Evolutionary conservation across 352 stramenopile species (phyloP).

Genomic region (Plasmopara halstedii): DNA sequence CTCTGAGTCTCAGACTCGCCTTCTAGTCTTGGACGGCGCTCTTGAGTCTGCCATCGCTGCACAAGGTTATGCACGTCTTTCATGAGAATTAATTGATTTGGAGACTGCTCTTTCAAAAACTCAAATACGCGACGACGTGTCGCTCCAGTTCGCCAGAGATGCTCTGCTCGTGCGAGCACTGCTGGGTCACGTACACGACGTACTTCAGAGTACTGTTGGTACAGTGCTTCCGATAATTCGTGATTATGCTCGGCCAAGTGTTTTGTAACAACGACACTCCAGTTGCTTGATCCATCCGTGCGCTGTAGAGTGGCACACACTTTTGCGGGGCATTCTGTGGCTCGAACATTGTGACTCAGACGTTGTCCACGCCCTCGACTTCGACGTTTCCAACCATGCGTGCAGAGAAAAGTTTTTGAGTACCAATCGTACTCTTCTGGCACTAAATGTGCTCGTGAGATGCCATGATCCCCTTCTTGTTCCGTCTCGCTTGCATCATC

Average conservation of each 20-base stretch:
- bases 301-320: slow-evolving; percentile 64
- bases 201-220: slow-evolving; percentile 63
- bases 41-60: slow-evolving; percentile 53
- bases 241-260: slow-evolving; percentile 70
- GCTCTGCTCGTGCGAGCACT: slow-evolving; percentile 45
- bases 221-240: slow-evolving; percentile 44
- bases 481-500: slow-evolving; percentile 4
- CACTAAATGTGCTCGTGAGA: slow-evolving; percentile 39
- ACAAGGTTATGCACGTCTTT: slow-evolving; percentile 80
- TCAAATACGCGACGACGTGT: slow-evolving; percentile 62
- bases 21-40: slow-evolving; percentile 10
- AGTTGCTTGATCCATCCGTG: slow-evolving; percentile 19
- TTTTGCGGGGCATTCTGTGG: slow-evolving; percentile 58
- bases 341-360: slow-evolving; percentile 58
- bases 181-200: slow-evolving; percentile 54
- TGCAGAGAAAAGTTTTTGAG: slow-evolving; percentile 76
- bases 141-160: slow-evolving; percentile 48
- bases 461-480: slow-evolving; percentile 8
- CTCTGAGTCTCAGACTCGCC: not conserved
- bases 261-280: slow-evolving; percentile 67
- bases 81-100: slow-evolving; percentile 53
- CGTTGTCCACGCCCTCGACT: slow-evolving; percentile 61
- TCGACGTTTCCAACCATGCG: slow-evolving; percentile 67
- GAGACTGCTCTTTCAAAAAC: slow-evolving; percentile 56
- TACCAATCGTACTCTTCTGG: slow-evolving; percentile 64